phyloP scores from a whole-genome alignment of 495 filamentous ascomycete species.

The Cenococcum geophilum region DNA sequence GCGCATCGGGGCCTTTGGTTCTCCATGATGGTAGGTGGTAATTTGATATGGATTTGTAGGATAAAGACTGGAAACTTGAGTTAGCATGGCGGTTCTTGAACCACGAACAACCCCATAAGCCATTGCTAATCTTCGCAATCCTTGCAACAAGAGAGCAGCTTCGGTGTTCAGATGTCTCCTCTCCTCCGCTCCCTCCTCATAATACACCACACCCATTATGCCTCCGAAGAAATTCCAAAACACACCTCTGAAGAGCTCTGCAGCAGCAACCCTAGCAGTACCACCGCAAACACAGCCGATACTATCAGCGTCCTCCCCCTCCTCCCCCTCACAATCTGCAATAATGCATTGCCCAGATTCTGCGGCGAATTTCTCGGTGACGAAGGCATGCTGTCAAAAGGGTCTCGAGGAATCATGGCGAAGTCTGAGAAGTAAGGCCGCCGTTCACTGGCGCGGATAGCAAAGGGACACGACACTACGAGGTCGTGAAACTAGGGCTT shows the following conservation, averaged over 20 bases:
- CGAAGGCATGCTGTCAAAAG: conserved; percentile 20
- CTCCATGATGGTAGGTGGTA: conserved; percentile 29
- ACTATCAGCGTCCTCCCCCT: conserved; percentile 22
- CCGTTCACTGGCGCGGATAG: not conserved
- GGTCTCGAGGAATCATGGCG: conserved; percentile 18
- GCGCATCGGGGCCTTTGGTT: conserved; percentile 17
- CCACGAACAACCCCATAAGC: too few species aligned
- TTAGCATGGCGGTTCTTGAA: conserved; percentile 12
- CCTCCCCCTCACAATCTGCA: conserved; percentile 19
- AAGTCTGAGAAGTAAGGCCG: not conserved
- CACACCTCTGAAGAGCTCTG: conserved; percentile 25
- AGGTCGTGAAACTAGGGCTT: too few species aligned
- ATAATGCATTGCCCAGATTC: conserved; percentile 13
- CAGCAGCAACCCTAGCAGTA: conserved; percentile 13
- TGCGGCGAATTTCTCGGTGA: conserved; percentile 16
- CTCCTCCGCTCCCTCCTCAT: not conserved
- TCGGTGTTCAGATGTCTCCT: not conserved
- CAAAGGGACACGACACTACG: too few species aligned
- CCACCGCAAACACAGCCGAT: conserved; percentile 22
- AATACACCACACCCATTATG: not conserved
- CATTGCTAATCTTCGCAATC: too few species aligned
- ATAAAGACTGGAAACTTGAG: conserved; percentile 13
- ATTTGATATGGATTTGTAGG: conserved; percentile 23
- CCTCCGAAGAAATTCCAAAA: not conserved
- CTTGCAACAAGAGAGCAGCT: not conserved